Evolutionary conservation across 2,329 filamentous ascomycete species (phyloP), one percentile per base, ranked within the genome.

Genomic region (Aureobasidium sp.): DNA sequence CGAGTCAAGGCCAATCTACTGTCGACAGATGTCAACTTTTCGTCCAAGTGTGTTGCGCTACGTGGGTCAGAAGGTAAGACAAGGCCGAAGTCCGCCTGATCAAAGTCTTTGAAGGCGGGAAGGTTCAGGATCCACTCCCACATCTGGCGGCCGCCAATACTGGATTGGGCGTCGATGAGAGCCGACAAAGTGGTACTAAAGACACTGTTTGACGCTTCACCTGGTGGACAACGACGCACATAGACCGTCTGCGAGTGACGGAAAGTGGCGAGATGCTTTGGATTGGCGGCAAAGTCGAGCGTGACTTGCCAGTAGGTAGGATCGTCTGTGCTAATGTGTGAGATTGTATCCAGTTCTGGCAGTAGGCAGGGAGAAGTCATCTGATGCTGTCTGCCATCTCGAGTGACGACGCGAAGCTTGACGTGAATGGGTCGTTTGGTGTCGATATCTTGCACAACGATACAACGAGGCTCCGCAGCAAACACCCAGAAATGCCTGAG

Each of bases 401-500:
- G 59, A 20, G 44, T 41, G 9, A n/a, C 62, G 50, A 72, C 34
- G 1, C 63, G 67, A 37, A 74, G 57, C 5, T 68, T 66, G n/a
- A 71, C 65, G 3, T 69, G 70, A 66, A 96, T 84, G 0, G 92
- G 89, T 47, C 91, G 86, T 44, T 88, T 86, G 0, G 90, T 96
- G 63, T 94, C 87, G 3, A 94, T 84, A 68, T 99, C 94, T 65
- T 93, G 89, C 20, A 90, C 84, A 0, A 99, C 85, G 0, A 99
- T 82, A 71, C 93, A 97, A 57, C 95, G 85, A 10, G 91, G 85
- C 70, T 99, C 94, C 0, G 90, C 88, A 1, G 94, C 94, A 3
- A 99, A 81, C 12, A 96, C 93, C 94, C 94, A 99, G 71, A 99
- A 89, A 75, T 99, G 93, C 5, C 95, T 86, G 77, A 99, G 94